A percentile compares a stretch with the other conserved stretches of the same genome.
Conservation (phyloP, 805 yeast genomes). For the Henningerozyma blattae region DNA sequence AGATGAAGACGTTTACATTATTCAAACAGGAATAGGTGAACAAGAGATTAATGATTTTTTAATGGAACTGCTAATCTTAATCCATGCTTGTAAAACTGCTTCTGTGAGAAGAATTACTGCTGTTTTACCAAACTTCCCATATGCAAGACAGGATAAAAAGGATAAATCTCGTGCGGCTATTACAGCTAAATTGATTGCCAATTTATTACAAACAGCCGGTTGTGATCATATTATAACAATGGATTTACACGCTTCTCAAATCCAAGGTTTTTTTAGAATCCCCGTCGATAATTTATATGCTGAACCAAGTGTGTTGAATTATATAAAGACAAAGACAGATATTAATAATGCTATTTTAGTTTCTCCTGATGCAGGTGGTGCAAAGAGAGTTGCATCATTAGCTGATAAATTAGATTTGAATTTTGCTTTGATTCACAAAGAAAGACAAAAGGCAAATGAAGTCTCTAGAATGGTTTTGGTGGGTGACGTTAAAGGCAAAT, state of each 20-base stretch:
- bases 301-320: constrained; percentile 80
- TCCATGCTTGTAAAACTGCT: constrained; percentile 92
- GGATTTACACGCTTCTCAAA: constrained; percentile 96
- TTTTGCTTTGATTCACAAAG: constrained; percentile 94
- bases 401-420: constrained; percentile 88
- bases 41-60: constrained; percentile 66
- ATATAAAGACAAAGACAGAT: constrained; percentile 55
- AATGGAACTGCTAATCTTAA: constrained; percentile 79
- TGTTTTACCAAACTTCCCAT: constrained; percentile 90
- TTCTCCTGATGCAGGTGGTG: constrained; percentile 99
- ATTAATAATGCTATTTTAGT: constrained; percentile 59
- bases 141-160: constrained; percentile 94
- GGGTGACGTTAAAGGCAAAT: constrained; percentile 80
- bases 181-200: constrained; percentile 88
- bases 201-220: constrained; percentile 85
- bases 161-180: constrained; percentile 95
- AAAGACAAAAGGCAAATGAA: constrained; percentile 89
- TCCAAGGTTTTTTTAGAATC: constrained; percentile 90
- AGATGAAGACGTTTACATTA: constrained; percentile 79
- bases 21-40: constrained; percentile 78
- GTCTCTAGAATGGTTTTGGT: constrained; percentile 91
- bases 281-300: constrained; percentile 96
- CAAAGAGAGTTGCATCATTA: constrained; percentile 87
- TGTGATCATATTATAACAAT: constrained; percentile 91
- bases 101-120: constrained; percentile 91